Evolutionary conservation across 2,329 filamentous ascomycete species (phyloP).

Genomic region (Diaporthe eres): DNA sequence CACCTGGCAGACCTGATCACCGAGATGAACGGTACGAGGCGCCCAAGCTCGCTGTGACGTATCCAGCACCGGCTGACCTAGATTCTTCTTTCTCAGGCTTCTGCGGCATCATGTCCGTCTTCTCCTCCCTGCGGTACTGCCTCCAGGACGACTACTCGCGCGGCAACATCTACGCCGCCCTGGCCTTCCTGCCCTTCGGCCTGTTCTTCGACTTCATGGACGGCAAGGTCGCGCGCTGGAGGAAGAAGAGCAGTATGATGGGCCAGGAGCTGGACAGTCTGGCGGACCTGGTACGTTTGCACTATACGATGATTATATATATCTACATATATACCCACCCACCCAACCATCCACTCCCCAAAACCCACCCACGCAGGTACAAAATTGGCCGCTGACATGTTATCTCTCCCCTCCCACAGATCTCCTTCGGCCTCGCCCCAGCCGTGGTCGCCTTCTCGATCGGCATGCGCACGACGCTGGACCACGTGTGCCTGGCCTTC

Average conservation of each 20-base stretch:
- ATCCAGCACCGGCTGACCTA: conserved; percentile 28
- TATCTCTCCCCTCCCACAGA: conserved; percentile 63
- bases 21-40: conserved; percentile 76
- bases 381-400: not conserved
- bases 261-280: conserved; percentile 97
- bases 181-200: conserved; percentile 90
- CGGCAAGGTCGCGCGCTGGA: conserved; percentile 95
- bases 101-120: conserved; percentile 94
- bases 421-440: conserved; percentile 94
- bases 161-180: conserved; percentile 83
- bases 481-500: conserved; percentile 85
- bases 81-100: conserved; percentile 66
- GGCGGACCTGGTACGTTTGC: conserved; percentile 83
- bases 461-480: conserved; percentile 85
- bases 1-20: conserved; percentile 89
- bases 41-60: not conserved
- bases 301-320: not conserved
- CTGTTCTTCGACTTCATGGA: conserved; percentile 99
- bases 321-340: not conserved
- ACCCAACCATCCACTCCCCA: conserved; percentile 2
- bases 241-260: conserved; percentile 97
- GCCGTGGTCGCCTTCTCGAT: conserved; percentile 90
- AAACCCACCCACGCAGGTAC: not conserved
- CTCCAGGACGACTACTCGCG: conserved; percentile 74
- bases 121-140: conserved; percentile 95